These are phyloP conservation scores for Asclepias syriaca DNA, from an alignment of 257 asterid species.

Conservation along the genomic window DNA sequence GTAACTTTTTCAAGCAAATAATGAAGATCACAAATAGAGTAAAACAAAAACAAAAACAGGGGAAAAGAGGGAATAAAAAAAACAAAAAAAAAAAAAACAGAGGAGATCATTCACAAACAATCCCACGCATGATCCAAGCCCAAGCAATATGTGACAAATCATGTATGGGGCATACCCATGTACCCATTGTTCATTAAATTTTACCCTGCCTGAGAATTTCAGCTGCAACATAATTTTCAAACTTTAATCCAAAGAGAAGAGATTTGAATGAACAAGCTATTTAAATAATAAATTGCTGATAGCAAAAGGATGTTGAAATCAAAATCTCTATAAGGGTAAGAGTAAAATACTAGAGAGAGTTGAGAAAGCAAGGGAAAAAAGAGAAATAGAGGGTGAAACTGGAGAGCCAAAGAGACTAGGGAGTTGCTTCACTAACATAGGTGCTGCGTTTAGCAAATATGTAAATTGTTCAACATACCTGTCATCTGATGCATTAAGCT, in stretches of 20 bases:
- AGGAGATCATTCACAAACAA: not conserved
- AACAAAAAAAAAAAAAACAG: too few relatives aligned
- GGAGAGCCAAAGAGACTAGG: not conserved
- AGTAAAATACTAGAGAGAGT: not conserved
- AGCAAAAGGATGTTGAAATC: not conserved
- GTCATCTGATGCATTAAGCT: constrained; percentile 96
- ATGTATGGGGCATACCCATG: not conserved
- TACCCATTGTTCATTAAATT: not conserved
- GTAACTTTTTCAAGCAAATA: not conserved
- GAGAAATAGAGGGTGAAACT: not conserved
- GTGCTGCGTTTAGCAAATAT: not conserved
- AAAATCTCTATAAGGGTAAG: not conserved
- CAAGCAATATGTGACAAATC: not conserved
- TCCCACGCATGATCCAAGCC: not conserved
- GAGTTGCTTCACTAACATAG: not conserved
- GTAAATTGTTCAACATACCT: constrained; percentile 34
- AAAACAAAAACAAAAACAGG: not conserved
- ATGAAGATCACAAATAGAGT: too few relatives aligned
- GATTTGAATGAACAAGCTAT: not conserved
- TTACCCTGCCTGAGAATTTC: not conserved
- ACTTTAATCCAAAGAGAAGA: not conserved
- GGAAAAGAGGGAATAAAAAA: not conserved
- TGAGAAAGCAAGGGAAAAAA: not conserved
- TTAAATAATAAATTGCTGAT: too few relatives aligned
- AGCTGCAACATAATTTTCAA: not conserved